Evolutionary conservation across 331 rosid genomes (phyloP).

Genomic region (Malus hybrid): DNA sequence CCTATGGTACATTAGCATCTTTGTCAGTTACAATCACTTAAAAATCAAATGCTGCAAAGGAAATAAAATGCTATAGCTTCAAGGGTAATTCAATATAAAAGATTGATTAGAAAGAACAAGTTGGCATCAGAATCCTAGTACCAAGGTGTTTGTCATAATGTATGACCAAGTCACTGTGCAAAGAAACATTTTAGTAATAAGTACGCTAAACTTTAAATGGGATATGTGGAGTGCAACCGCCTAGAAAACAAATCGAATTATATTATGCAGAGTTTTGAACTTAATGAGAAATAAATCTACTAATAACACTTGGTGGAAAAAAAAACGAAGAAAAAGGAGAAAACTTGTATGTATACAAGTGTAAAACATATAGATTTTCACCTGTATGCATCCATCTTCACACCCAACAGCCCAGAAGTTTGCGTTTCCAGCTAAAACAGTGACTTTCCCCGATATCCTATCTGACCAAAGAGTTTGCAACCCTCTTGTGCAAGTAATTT

Average conservation of each 20-base stretch:
- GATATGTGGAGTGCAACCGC: background rate
- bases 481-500: constrained; percentile 69
- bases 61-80: background rate
- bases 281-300: background rate
- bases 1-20: background rate
- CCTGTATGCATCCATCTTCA: constrained; percentile 98
- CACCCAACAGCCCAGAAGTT: constrained; percentile 97
- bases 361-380: constrained; percentile 11
- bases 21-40: background rate
- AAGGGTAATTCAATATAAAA: background rate
- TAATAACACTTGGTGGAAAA: no score
- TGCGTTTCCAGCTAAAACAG: constrained; percentile 87
- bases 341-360: background rate
- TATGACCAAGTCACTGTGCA: background rate
- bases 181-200: background rate
- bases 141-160: background rate
- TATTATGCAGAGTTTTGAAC: background rate
- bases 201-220: background rate
- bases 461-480: constrained; percentile 78
- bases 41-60: background rate
- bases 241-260: background rate
- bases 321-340: background rate
- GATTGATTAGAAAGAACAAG: background rate
- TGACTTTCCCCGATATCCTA: constrained; percentile 85
- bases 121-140: background rate